phyloP scores from a whole-genome alignment of 257 asterid genomes.

The Haberlea rhodopensis region DNA sequence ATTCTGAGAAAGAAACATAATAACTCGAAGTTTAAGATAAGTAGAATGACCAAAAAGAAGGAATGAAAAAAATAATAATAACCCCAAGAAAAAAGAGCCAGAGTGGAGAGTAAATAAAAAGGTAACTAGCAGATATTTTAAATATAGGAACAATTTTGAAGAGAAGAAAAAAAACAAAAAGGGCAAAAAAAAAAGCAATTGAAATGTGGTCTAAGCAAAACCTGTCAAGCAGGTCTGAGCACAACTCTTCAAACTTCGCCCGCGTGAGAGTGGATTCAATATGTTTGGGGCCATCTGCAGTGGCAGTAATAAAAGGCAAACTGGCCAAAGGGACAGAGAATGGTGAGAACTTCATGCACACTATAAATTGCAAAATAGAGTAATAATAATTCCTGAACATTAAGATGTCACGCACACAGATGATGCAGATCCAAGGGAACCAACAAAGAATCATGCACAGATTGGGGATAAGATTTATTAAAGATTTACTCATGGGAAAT shows the following conservation, averaged over 20 bases:
- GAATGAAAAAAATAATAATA: no score
- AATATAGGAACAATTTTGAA: background rate
- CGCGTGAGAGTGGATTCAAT: constrained; percentile 87
- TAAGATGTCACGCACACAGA: no score
- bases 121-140: background rate
- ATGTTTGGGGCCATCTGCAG: constrained; percentile 98
- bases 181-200: background rate
- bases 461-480: no score
- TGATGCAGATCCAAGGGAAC: no score
- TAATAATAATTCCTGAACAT: background rate
- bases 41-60: background rate
- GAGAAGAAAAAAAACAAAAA: no score
- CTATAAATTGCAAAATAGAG: constrained; percentile 8
- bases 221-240: constrained; percentile 97
- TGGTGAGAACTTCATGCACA: constrained; percentile 9
- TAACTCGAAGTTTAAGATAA: constrained; percentile 1
- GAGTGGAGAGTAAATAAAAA: background rate
- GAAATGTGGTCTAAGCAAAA: constrained; percentile 21
- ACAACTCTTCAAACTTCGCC: constrained; percentile 86
- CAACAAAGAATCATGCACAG: no score
- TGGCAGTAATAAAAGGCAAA: constrained; percentile 97
- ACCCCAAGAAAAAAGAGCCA: background rate
- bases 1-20: constrained; percentile 43
- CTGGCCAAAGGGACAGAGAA: constrained; percentile 35
- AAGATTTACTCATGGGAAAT: no score